Conservation (phyloP, 75 land plant species). For the Pseudotsuga menziesii region DNA sequence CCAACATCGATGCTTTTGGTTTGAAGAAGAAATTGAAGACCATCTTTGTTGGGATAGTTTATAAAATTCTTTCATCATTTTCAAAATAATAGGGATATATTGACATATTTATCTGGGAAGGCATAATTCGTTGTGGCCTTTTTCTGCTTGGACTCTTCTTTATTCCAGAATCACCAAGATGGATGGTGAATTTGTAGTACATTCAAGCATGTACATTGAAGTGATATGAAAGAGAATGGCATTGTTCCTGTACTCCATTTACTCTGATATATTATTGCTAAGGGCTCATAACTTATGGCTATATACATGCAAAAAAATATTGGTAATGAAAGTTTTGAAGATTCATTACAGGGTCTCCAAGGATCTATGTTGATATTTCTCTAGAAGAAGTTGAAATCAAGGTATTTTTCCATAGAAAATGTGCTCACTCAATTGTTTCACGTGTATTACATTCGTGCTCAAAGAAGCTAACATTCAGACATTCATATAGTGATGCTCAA, state of each 20-base stretch:
- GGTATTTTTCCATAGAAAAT: not conserved
- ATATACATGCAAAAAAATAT: conserved; percentile 58
- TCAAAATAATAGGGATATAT: not conserved
- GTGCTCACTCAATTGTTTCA: not conserved
- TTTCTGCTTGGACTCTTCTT: too few species aligned
- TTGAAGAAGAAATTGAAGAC: too few species aligned
- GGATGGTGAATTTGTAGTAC: conserved; percentile 71
- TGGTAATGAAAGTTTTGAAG: conserved; percentile 67
- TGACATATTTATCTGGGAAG: conserved; percentile 24
- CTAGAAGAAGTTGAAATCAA: too few species aligned
- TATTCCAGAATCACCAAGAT: conserved; percentile 96
- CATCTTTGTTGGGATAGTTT: not conserved
- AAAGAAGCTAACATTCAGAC: too few species aligned
- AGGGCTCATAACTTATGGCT: not conserved
- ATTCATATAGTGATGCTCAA: too few species aligned
- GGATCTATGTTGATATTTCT: conserved; percentile 75
- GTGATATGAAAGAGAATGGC: too few species aligned
- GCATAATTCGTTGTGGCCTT: conserved; percentile 65
- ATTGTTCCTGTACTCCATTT: not conserved
- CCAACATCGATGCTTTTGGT: too few species aligned
- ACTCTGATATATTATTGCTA: not conserved
- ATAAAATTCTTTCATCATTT: not conserved
- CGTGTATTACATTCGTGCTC: not conserved
- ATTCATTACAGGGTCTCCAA: conserved; percentile 78
- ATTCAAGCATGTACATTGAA: too few species aligned